Percentiles rank a stretch among this genome's conserved stretches.
phyloP scores from a whole-genome alignment of 169 alveolate species.

The Plasmodium adleri region DNA sequence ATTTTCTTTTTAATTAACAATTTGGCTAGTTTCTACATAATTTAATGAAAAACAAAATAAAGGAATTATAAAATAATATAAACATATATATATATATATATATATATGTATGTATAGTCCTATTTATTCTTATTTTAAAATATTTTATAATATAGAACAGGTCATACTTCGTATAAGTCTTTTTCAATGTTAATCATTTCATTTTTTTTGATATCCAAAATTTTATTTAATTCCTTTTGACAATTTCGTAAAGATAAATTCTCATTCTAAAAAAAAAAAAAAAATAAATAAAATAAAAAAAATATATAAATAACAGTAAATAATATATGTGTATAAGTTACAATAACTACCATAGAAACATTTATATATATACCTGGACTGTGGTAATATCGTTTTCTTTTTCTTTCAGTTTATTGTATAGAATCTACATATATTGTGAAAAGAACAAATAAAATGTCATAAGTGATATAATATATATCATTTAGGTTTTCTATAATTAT shows the following conservation, averaged over 20 bases:
- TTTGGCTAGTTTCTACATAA: constrained; percentile 28
- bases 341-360: neutral
- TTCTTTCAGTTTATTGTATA: constrained; percentile 50
- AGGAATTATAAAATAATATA: neutral
- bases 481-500: neutral
- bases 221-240: constrained; percentile 16
- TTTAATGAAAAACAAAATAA: neutral
- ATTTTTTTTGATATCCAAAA: constrained; percentile 9
- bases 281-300: neutral
- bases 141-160: too few relatives aligned
- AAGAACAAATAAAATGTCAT: neutral
- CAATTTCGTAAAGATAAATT: constrained; percentile 30
- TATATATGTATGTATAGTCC: neutral
- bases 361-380: constrained; percentile 24
- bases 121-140: too few relatives aligned
- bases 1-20: constrained; percentile 28
- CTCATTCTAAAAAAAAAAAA: constrained; percentile 28
- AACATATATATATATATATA: neutral
- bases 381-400: constrained; percentile 20
- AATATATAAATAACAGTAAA: neutral
- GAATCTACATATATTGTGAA: neutral
- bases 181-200: constrained; percentile 47
- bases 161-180: constrained; percentile 14
- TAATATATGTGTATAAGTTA: neutral
- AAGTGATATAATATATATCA: neutral